These are phyloP conservation scores for Rhizopogon vesiculosus DNA, from an alignment of 768 basidiomycete species.

Conservation along the genomic window DNA sequence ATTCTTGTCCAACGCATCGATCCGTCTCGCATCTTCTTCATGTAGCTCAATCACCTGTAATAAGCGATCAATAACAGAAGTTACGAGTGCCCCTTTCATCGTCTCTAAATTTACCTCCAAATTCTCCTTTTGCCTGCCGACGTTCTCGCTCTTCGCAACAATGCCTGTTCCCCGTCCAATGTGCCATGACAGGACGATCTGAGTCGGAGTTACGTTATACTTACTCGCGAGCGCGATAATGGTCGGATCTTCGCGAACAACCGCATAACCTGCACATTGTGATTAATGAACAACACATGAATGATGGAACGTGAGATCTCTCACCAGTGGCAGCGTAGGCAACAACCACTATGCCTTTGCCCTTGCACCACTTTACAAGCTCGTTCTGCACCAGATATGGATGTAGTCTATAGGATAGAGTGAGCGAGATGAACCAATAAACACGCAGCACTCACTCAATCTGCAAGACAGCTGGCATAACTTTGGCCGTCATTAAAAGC, in stretches of 20 bases:
- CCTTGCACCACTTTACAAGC: constrained; percentile 36
- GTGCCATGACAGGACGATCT: constrained; percentile 55
- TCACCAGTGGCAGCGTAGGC: constrained; percentile 45
- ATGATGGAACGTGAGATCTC: background rate
- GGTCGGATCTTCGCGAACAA: constrained; percentile 29
- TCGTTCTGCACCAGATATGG: constrained; percentile 42
- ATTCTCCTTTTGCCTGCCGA: constrained; percentile 45
- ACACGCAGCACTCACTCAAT: constrained; percentile 14
- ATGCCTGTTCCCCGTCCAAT: constrained; percentile 48
- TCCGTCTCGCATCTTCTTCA: constrained; percentile 27
- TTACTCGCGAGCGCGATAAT: constrained; percentile 30
- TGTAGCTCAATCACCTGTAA: constrained; percentile 27
- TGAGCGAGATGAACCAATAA: constrained; percentile 21
- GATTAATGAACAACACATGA: background rate
- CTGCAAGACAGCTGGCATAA: constrained; percentile 45
- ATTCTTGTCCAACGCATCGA: constrained; percentile 28
- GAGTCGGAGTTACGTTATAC: constrained; percentile 42
- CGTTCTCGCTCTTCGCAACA: constrained; percentile 49
- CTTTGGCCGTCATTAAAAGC: constrained; percentile 16
- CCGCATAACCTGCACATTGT: constrained; percentile 12
- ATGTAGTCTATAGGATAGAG: constrained; percentile 5
- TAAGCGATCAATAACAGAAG: background rate
- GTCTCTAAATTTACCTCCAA: constrained; percentile 31
- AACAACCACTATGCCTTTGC: constrained; percentile 37
- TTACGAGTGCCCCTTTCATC: too few relatives aligned